Base-by-base conservation (phyloP, 2,329 filamentous ascomycete species). In the Fusarium keratoplasticum region DNA sequence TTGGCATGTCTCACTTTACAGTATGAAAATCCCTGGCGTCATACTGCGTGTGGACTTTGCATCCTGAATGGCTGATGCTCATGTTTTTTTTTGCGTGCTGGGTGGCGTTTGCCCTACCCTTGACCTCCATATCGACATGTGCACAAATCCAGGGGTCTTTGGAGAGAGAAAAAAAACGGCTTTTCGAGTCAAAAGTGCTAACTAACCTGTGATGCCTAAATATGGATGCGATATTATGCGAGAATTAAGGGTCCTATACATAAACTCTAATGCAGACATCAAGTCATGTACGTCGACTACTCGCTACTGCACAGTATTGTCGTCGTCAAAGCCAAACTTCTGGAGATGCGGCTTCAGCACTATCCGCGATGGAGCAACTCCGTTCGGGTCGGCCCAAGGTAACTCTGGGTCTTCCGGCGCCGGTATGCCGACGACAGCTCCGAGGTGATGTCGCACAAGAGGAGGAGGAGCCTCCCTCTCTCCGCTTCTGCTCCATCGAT, bases 21-120 rank as follows among this genome's bases (percentile, higher is more conserved):
- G 18, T 27, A 57, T 29, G 22, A 44, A 42, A 29, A 29, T 42
- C 58, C 57, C 36, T 42, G 31, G 25, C 52, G 61, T 58, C 61
- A 36, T 29, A 66, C 52, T 57, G 16, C 47, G 47, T 29, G 25
- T 25, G 4, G 18, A n/a, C 10, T n/a, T 59, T 65, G 36, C 67
- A 71, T 40, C 16, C 40, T 44, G 25, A 29, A 38, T 67, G 52
- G n/a, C 20, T 31, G 58, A 54, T 38, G 22, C 36, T 38, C 6
- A 22, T 36, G 27, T 54, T 55, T 29, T 55, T 29, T 55, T 65
- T 55, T 50, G 54, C 55, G 66, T 70, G 70, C 42, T 64, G 22
- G 14, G 72, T 72, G 72, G 72, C 60, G 72, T 67, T 68, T 71
- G 64, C 72, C 64, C 68, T 76, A 65, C 64, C 60, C 62, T 74